Evolutionary conservation across 345 rosid species (phyloP), one percentile per base, ranked within the genome.

Genomic region (Corchorus capsularis): DNA sequence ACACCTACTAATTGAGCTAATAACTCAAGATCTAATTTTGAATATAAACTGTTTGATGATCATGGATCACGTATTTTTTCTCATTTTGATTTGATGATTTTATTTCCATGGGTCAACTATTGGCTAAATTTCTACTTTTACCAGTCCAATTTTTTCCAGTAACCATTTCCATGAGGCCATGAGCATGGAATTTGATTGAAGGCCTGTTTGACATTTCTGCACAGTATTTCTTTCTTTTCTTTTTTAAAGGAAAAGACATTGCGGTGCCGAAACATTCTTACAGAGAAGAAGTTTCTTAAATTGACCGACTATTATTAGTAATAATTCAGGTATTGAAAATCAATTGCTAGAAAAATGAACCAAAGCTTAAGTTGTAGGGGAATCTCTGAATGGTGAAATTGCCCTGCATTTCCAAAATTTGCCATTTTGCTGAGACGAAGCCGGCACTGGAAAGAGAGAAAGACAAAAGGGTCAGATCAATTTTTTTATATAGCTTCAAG

Each of bases 391-490:
- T 39, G 43, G 43, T 39, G 1, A 39, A 39, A 39, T 39, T 39
- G 61, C 37, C 63, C 1, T 61, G 65, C 43, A 41, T 34, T 32
- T 41, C 65, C n/a, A 3, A 34, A 13, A 27, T 27, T 66, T 46
- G 55, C 55, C 55, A 20, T 20, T 11, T 46, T 20, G 27, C 27
- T 27, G 55, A 20, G 35, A 11, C 71, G 39, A 68, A 47, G 56
- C 71, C 71, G 71, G 71, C 41, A 47, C 6, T n/a, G 8, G 3
- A 4, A 67, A 22, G 37, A 22, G 13, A 46, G 54, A 46, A 37
- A 17, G 6, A 20, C 37, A 66, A 46, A 45, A 46, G 54, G 12
- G 71, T 67, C 71, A 46, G 54, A 67, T 67, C 71, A 46, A 46
- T 20, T 4, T 67, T 67, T 47, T 22, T 37, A 9, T 9, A 17